Conservation (phyloP, 2,329 filamentous ascomycete species). For the Teratosphaeria pseudoeucalypti region DNA sequence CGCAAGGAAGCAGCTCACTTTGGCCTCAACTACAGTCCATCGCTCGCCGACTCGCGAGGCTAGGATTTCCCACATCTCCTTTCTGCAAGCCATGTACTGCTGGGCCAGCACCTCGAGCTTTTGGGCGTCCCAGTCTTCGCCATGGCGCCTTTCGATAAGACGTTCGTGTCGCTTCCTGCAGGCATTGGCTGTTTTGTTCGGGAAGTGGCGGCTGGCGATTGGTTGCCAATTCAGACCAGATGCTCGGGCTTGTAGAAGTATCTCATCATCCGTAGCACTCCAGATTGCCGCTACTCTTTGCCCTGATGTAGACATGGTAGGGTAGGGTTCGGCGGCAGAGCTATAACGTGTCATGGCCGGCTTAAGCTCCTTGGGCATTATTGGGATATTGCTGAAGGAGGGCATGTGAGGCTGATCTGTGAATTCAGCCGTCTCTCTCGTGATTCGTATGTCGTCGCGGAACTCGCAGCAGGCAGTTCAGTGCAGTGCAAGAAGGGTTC, state of each 20-base stretch:
- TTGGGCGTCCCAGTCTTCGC: constrained; percentile 67
- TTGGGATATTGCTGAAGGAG: constrained; percentile 16
- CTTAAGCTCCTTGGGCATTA: constrained; percentile 38
- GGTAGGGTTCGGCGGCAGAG: constrained; percentile 23
- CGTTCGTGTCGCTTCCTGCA: constrained; percentile 84
- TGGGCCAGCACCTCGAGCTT: constrained; percentile 65
- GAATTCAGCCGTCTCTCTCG: constrained; percentile 3
- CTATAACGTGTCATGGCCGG: constrained; percentile 11
- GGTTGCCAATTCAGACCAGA: constrained; percentile 74
- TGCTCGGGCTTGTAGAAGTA: constrained; percentile 59
- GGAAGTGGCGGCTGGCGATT: constrained; percentile 68
- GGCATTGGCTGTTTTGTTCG: constrained; percentile 65
- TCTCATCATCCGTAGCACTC: constrained; percentile 64
- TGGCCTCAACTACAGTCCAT: constrained; percentile 63
- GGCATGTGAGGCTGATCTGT: constrained; percentile 16
- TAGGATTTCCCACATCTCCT: constrained; percentile 71
- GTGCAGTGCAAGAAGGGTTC: not conserved
- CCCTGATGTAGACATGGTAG: constrained; percentile 19
- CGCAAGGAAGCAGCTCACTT: constrained; percentile 52
- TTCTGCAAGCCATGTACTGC: constrained; percentile 69
- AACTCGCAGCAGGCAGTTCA: not conserved
- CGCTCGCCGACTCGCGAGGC: constrained; percentile 50
- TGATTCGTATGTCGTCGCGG: constrained; percentile 1
- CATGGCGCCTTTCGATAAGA: constrained; percentile 61
- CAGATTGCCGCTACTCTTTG: constrained; percentile 43